Evolutionary conservation across 345 rosid species (phyloP), one percentile per base, ranked within the genome.

Genomic region (Erucastrum elatum): DNA sequence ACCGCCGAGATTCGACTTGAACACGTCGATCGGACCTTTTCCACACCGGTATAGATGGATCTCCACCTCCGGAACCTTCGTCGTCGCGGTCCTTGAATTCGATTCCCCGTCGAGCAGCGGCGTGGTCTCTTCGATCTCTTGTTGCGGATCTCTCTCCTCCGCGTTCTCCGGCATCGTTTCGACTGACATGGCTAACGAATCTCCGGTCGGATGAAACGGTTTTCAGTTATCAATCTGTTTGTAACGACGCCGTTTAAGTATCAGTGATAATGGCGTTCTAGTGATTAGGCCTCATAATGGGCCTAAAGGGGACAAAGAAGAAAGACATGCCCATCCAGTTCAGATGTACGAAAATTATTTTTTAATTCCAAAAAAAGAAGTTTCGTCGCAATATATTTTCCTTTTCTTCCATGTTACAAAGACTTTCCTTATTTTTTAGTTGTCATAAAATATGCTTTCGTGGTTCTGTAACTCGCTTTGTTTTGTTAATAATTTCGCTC

Each of bases 11-110:
- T 68, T 82, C 55, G 93, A 79, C 85, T 87, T 93, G 85, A 91
- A 90, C 25, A 87, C 97, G 64, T 81, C 92, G 80, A 90, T 87
- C 83, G 98, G 99, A 64, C 99, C 98, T 75, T 87, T 86, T 15
- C 98, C 97, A 64, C 58, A 76, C 76, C 87, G 76, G 73, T 86
- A 89, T 25, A 95, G 74, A 74, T 84, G 94, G 84, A 95, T 85
- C 93, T 95, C 97, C 17, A 88, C 88, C 77, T 88, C 97, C 64
- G 93, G 94, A 0, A 89, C 87, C 67, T 85, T 86, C 41, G 86
- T 77, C 77, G 71, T 77, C 66, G 81, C 89, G 21, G 81, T 75
- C 64, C 21, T 74, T 37, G 71, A 58, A 1, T 71, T 78, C 21
- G 77, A 16, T 7, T 60, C 78, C 39, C 68, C 55, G 2, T 51